phyloP scores from a whole-genome alignment of 306 rosid species.

The Quercus aquifolioides region DNA sequence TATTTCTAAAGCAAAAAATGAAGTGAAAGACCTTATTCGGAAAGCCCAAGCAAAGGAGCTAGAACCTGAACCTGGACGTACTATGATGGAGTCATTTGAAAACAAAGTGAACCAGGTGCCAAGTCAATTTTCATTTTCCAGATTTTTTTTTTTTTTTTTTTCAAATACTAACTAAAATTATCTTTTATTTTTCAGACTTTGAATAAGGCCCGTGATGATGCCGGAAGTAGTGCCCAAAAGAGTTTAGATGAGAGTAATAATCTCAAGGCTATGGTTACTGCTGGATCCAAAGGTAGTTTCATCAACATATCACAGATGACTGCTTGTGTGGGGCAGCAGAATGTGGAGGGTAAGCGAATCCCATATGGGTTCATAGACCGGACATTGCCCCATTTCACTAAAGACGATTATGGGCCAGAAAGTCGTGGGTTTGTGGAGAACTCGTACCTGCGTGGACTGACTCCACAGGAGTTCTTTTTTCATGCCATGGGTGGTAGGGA shows the following conservation, averaged over 20 bases:
- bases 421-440: conserved; percentile 99
- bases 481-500: conserved; percentile 99
- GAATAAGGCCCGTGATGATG: conserved; percentile 98
- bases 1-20: conserved; percentile 79
- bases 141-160: conserved; percentile 2
- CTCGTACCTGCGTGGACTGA: conserved; percentile 91
- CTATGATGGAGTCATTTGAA: conserved; percentile 96
- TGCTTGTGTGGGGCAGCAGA: conserved; percentile 99
- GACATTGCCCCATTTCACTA: conserved; percentile 93
- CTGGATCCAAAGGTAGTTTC: conserved; percentile 99
- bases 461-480: conserved; percentile 98
- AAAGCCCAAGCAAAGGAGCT: conserved; percentile 76
- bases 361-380: conserved; percentile 96
- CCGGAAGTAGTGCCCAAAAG: conserved; percentile 95
- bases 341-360: conserved; percentile 98
- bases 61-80: conserved; percentile 98
- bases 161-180: conserved; percentile 13
- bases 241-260: conserved; percentile 96
- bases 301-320: conserved; percentile 99
- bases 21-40: conserved; percentile 85
- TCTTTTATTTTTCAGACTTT: conserved; percentile 43
- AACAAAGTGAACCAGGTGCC: conserved; percentile 93
- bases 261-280: conserved; percentile 99
- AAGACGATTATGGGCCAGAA: conserved; percentile 97
- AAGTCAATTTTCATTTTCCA: conserved; percentile 9